These are phyloP conservation scores for Podila epigama DNA, from an alignment of 192 early-diverging fungal species.

Conservation along the genomic window DNA sequence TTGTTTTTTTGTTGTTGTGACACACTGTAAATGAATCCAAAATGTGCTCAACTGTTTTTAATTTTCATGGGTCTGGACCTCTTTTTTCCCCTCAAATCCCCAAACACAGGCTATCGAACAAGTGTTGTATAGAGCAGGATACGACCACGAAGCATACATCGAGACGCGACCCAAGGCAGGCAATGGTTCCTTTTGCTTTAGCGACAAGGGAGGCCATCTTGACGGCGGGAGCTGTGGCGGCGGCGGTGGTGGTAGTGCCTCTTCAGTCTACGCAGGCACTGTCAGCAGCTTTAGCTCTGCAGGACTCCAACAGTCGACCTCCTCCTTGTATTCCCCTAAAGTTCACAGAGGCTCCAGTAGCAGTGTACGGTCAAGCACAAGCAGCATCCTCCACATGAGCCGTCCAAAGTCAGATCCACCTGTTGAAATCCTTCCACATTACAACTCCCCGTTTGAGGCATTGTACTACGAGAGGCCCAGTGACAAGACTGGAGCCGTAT, in stretches of 20 bases:
- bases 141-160: constrained; percentile 30
- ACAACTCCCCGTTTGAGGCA: constrained; percentile 35
- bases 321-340: constrained; percentile 7
- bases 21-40: too few relatives aligned
- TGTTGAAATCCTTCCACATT: constrained; percentile 30
- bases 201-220: background rate
- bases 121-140: constrained; percentile 25
- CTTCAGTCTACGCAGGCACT: background rate
- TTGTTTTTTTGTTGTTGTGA: too few relatives aligned
- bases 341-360: background rate
- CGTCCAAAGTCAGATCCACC: constrained; percentile 21
- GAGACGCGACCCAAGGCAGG: constrained; percentile 21
- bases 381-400: constrained; percentile 13
- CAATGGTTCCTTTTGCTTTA: constrained; percentile 23
- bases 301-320: background rate
- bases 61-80: too few relatives aligned
- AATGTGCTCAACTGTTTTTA: too few relatives aligned
- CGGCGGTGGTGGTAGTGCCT: background rate
- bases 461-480: constrained; percentile 25
- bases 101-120: constrained; percentile 20
- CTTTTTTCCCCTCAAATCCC: too few relatives aligned
- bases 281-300: background rate
- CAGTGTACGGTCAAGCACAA: constrained; percentile 15
- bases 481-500: background rate
- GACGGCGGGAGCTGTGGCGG: background rate